Percentiles rank a stretch among this genome's conserved stretches.
phyloP scores from a whole-genome alignment of 2,329 filamentous ascomycete species.

The Pseudogymnoascus sp. region DNA sequence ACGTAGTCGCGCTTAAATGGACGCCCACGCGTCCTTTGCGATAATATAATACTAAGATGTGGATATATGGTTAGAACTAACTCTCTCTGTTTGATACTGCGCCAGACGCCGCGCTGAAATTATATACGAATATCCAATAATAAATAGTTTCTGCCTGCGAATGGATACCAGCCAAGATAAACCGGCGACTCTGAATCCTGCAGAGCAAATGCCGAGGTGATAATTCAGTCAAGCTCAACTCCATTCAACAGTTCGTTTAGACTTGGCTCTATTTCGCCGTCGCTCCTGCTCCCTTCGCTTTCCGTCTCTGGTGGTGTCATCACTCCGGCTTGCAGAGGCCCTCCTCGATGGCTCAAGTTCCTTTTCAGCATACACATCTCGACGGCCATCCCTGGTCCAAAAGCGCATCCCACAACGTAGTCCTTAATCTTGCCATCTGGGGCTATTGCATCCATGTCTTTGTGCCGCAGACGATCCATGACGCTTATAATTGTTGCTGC shows the following conservation, averaged over 20 bases:
- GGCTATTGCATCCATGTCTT: constrained; percentile 51
- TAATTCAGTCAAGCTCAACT: constrained; percentile 25
- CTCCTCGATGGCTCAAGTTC: constrained; percentile 24
- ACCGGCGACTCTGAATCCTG: no score
- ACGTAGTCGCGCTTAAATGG: no score
- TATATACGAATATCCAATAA: no score
- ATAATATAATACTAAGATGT: no score
- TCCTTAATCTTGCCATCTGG: constrained; percentile 44
- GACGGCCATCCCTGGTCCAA: constrained; percentile 60
- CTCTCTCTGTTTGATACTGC: no score
- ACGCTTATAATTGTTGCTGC: constrained; percentile 64
- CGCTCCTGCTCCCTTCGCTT: constrained; percentile 23
- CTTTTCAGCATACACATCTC: constrained; percentile 58
- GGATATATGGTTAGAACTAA: no score
- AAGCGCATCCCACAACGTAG: constrained; percentile 58
- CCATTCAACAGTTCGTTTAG: constrained; percentile 26
- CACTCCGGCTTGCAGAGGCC: constrained; percentile 19
- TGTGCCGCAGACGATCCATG: constrained; percentile 49
- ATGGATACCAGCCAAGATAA: not conserved
- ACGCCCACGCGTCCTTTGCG: no score
- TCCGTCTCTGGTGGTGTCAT: constrained; percentile 26
- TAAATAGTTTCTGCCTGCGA: not conserved
- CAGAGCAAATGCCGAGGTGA: not conserved
- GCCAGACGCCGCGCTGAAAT: no score
- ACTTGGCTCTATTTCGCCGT: constrained; percentile 21